Conservation (phyloP, 2,329 filamentous ascomycete species). For the Fusarium sp. region DNA sequence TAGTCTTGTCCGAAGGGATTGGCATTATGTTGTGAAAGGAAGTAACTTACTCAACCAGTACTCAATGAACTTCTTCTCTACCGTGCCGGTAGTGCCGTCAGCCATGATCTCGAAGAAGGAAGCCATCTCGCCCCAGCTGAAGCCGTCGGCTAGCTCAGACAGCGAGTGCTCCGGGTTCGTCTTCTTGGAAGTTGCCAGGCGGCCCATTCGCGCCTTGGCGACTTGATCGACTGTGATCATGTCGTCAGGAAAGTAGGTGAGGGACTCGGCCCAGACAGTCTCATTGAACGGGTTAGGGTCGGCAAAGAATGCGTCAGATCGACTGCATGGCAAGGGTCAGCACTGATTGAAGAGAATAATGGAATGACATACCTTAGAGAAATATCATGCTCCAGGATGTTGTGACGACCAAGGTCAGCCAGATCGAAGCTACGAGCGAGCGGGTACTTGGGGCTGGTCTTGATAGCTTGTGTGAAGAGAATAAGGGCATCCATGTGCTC, state of each 20-base stretch:
- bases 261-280: slow-evolving; percentile 8
- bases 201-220: slow-evolving; percentile 13
- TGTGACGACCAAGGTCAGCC: slow-evolving; percentile 1
- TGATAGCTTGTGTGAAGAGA: slow-evolving; percentile 15
- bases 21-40: rapidly evolving
- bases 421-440: slow-evolving; percentile 1
- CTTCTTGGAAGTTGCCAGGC: neutral
- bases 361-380: neutral
- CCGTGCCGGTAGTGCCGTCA: slow-evolving; percentile 18
- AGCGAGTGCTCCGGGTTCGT: slow-evolving; percentile 11
- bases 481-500: slow-evolving; percentile 8
- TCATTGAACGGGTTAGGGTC: slow-evolving; percentile 12
- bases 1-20: neutral
- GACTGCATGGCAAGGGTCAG: neutral
- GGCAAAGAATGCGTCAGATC: slow-evolving; percentile 14
- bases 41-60: slow-evolving; percentile 18
- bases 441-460: slow-evolving; percentile 11
- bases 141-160: slow-evolving; percentile 3
- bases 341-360: rapidly evolving
- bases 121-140: slow-evolving; percentile 24
- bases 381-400: slow-evolving; percentile 16
- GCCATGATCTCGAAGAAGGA: slow-evolving; percentile 28
- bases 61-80: slow-evolving; percentile 18
- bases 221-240: slow-evolving; percentile 16
- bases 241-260: neutral